Evolutionary conservation across 176 grass and related monocot species (phyloP).

Genomic region (Calamus simplicifolius): DNA sequence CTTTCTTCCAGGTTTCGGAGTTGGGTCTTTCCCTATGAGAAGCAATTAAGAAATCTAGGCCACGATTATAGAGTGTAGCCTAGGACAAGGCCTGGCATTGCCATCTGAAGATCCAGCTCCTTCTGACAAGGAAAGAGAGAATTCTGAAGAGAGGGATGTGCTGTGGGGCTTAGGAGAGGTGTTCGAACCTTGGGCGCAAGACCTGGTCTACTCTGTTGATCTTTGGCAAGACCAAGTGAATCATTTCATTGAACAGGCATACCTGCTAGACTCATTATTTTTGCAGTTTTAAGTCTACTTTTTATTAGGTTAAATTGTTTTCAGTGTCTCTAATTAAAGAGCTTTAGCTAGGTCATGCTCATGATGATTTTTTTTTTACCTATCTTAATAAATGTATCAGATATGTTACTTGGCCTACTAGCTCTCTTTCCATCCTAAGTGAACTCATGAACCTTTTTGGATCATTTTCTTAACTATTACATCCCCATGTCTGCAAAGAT

Average conservation of each 20-base stretch:
- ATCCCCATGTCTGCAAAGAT: too few relatives aligned
- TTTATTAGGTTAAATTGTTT: too few relatives aligned
- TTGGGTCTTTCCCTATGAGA: constrained; percentile 79
- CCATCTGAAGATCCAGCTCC: constrained; percentile 79
- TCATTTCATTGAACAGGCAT: constrained; percentile 81
- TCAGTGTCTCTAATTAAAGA: too few relatives aligned
- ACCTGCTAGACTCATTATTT: not conserved
- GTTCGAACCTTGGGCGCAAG: constrained; percentile 71
- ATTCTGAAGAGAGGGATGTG: not conserved
- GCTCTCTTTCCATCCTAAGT: too few relatives aligned
- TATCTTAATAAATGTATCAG: too few relatives aligned
- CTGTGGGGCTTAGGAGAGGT: constrained; percentile 90
- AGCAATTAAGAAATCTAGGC: constrained; percentile 78
- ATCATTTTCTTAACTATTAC: too few relatives aligned
- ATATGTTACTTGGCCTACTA: too few relatives aligned
- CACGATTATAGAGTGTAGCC: constrained; percentile 69
- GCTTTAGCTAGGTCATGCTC: too few relatives aligned
- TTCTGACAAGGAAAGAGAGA: not conserved
- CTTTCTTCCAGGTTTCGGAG: constrained; percentile 93
- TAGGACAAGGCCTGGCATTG: constrained; percentile 85
- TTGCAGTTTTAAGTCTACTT: too few relatives aligned
- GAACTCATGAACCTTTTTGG: too few relatives aligned
- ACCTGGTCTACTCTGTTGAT: constrained; percentile 73
- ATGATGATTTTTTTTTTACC: too few relatives aligned
- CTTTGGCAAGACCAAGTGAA: constrained; percentile 84